Evolutionary conservation across 2,329 filamentous ascomycete species (phyloP).

Genomic region (Microdochium nivale): DNA sequence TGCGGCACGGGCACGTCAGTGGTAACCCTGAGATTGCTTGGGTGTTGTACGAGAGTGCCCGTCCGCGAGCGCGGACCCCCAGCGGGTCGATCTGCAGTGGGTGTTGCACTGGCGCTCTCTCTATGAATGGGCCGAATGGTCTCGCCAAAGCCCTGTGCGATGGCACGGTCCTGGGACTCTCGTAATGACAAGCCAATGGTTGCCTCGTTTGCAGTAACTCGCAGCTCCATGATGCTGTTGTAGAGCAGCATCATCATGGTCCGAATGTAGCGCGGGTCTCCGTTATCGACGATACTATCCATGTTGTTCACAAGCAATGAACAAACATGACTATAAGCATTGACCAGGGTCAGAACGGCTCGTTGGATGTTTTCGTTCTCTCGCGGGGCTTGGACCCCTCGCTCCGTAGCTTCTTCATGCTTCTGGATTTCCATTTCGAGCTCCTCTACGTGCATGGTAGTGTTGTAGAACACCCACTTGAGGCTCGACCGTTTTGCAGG

Average conservation of each 20-base stretch:
- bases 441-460: slow-evolving; percentile 57
- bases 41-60: slow-evolving; percentile 17
- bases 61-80: slow-evolving; percentile 27
- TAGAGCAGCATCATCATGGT: slow-evolving; percentile 55
- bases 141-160: slow-evolving; percentile 19
- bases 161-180: neutral
- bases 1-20: slow-evolving; percentile 44
- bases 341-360: slow-evolving; percentile 54
- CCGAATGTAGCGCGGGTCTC: slow-evolving; percentile 58
- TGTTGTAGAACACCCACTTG: slow-evolving; percentile 60
- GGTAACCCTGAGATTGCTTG: slow-evolving; percentile 41
- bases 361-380: slow-evolving; percentile 57
- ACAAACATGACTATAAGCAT: slow-evolving; percentile 58
- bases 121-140: slow-evolving; percentile 42
- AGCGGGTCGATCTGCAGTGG: slow-evolving; percentile 39
- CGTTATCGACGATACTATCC: slow-evolving; percentile 55
- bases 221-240: slow-evolving; percentile 60
- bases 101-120: slow-evolving; percentile 40
- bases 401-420: slow-evolving; percentile 43
- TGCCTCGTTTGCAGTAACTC: slow-evolving; percentile 36
- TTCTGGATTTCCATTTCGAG: slow-evolving; percentile 57
- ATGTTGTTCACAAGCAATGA: slow-evolving; percentile 52
- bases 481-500: slow-evolving; percentile 54
- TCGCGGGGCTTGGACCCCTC: slow-evolving; percentile 36
- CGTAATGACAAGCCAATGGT: slow-evolving; percentile 8